Evolutionary conservation across 2,329 filamentous ascomycete species (phyloP), one percentile per base, ranked within the genome.

Genomic region (Fusarium protoensiforme): DNA sequence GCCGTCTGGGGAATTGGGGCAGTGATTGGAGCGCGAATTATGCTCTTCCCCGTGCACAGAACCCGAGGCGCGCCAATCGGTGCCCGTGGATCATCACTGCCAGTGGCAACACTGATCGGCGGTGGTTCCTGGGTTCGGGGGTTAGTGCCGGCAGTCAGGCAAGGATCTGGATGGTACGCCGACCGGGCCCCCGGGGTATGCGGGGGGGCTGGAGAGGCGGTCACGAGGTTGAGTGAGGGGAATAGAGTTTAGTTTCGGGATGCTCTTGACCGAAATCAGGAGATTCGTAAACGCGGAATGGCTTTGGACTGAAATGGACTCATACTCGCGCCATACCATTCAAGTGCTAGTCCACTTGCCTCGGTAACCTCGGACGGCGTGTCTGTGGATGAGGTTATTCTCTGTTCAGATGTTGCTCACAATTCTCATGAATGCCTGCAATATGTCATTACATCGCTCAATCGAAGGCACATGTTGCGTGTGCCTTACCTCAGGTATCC

Each of bases 1-100:
- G 39, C 46, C 51, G 38, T 60, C 71, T 71, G 71, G 71, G 53
- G 68, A 58, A 72, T 63, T 56, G 35, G 46, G 64, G 61, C 57
- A 54, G 20, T 73, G 71, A 73, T 74, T 73, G 71, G 71, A 51
- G 71, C 71, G 71, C 22, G 54, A 73, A 58, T 57, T 27, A 43
- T 22, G 29, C 27, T 53, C 20, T 3, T 35, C 14, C 35, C 35
- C 33, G 33, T 61, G n/a, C 9, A 41, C 36, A 29, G 22, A 18
- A 27, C n/a, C 27, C 16, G 61, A 73, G 36, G 71, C 71, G 71
- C 71, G 7, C 71, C 71, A 73, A 73, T 73, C 27, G 69, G 57
- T 20, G 16, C 9, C 11, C 6, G 9, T 31, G 33, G 59, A 61
- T 61, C 20, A 14, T 22, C 41, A 61, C 20, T 48, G 59, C 43